These are phyloP conservation scores for Mortierella sp. DNA, from an alignment of 371 early-diverging fungal genomes.

Conservation along the genomic window DNA sequence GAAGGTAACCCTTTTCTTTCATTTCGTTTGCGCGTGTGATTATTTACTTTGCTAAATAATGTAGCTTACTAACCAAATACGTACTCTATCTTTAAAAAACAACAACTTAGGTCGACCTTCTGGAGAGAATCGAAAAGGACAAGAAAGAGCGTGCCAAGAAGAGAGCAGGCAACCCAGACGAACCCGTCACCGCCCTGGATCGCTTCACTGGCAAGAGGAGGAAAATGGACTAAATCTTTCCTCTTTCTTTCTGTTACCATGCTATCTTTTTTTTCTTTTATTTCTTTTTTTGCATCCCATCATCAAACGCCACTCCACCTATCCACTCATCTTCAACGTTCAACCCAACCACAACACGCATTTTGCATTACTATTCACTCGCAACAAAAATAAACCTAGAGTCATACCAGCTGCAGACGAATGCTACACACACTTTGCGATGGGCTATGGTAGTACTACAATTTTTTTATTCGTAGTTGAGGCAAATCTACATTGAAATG, in stretches of 20 bases:
- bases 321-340: background rate
- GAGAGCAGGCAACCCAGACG: slow-evolving; percentile 54
- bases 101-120: slow-evolving; percentile 50
- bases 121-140: slow-evolving; percentile 64
- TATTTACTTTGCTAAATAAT: slow-evolving; percentile 12
- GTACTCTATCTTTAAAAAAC: background rate
- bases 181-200: slow-evolving; percentile 62
- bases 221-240: slow-evolving; percentile 33
- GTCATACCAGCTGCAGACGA: slow-evolving; percentile 7
- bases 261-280: background rate
- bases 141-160: slow-evolving; percentile 62
- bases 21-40: background rate
- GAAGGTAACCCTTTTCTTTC: slow-evolving; percentile 57
- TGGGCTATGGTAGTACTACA: background rate
- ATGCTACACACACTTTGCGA: background rate
- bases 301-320: background rate
- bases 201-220: slow-evolving; percentile 62
- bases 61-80: background rate
- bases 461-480: background rate
- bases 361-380: slow-evolving; percentile 7
- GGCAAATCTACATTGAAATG: background rate
- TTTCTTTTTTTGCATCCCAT: slow-evolving; percentile 16
- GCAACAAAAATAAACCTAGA: slow-evolving; percentile 3
- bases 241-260: background rate
- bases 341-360: background rate